These are phyloP conservation scores for Sordariomycetes sp. DNA, from an alignment of 2,329 filamentous ascomycete genomes.

Conservation along the genomic window DNA sequence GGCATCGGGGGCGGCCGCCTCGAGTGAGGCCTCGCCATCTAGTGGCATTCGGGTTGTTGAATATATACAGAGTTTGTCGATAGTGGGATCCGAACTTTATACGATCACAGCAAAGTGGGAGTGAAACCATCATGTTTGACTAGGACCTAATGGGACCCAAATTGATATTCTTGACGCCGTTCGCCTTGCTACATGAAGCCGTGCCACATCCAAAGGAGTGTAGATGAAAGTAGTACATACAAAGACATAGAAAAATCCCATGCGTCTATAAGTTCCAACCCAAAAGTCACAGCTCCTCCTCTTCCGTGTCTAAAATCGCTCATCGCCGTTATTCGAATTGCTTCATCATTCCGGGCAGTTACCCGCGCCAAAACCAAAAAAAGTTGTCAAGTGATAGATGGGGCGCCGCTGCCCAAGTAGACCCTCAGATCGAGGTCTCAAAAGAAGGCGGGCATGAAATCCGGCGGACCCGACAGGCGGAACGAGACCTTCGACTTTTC, in stretches of 20 bases:
- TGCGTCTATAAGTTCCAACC: neutral
- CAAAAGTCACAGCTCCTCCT: neutral
- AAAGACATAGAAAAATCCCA: neutral
- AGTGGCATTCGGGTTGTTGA: neutral
- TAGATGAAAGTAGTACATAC: neutral
- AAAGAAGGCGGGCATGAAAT: slow-evolving; percentile 2
- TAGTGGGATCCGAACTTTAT: neutral
- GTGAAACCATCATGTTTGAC: neutral
- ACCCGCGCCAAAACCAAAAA: neutral
- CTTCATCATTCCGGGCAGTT: too few species aligned
- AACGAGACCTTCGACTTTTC: neutral
- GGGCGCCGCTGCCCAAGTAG: neutral
- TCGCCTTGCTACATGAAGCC: neutral
- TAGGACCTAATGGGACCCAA: neutral
- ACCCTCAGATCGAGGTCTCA: neutral
- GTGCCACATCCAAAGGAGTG: neutral
- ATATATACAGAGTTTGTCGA: neutral
- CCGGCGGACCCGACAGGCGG: slow-evolving; percentile 1
- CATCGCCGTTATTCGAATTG: too few species aligned
- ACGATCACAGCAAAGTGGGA: neutral
- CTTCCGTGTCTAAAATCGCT: too few species aligned
- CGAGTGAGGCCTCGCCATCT: neutral
- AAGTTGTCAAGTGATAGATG: neutral
- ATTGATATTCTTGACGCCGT: neutral
- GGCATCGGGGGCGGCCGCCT: neutral